These are phyloP conservation scores for Ceriops decandra DNA, from an alignment of 345 rosid genomes.

Conservation along the genomic window DNA sequence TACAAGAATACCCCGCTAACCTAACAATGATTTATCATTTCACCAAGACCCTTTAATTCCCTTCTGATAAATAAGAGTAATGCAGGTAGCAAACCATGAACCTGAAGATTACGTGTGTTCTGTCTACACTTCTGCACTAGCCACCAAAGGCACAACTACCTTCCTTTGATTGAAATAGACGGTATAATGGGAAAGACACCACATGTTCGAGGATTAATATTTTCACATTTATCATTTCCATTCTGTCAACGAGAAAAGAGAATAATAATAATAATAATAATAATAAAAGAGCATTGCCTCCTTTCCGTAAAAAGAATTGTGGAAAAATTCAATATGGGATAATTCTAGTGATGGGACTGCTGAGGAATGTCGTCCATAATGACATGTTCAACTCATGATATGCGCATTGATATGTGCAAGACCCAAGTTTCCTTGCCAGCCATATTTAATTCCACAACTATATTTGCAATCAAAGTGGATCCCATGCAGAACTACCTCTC, in stretches of 20 bases:
- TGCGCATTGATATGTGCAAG: background rate
- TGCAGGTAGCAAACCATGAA: no score
- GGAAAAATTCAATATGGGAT: slow-evolving; percentile 1
- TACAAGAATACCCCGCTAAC: background rate
- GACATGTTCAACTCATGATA: slow-evolving; percentile 14
- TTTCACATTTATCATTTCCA: slow-evolving; percentile 1
- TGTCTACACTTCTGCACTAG: background rate
- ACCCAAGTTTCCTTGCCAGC: slow-evolving; percentile 16
- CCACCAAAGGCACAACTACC: background rate
- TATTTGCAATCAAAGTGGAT: slow-evolving; percentile 24
- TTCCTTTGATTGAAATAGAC: background rate
- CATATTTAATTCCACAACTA: slow-evolving; percentile 32
- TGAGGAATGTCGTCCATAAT: slow-evolving; percentile 25
- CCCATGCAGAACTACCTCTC: slow-evolving; percentile 7
- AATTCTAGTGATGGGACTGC: slow-evolving; percentile 18
- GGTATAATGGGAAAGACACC: slow-evolving; percentile 14
- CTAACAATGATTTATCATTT: background rate
- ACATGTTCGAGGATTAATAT: slow-evolving; percentile 1
- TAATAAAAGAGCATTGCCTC: background rate
- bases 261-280: no score
- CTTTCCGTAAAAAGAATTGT: background rate
- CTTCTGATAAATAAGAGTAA: no score
- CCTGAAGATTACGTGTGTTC: no score
- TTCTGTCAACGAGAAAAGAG: no score
- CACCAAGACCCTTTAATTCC: background rate